phyloP scores from a whole-genome alignment of 2,329 filamentous ascomycete genomes.

The Aureobasidium zeae region DNA sequence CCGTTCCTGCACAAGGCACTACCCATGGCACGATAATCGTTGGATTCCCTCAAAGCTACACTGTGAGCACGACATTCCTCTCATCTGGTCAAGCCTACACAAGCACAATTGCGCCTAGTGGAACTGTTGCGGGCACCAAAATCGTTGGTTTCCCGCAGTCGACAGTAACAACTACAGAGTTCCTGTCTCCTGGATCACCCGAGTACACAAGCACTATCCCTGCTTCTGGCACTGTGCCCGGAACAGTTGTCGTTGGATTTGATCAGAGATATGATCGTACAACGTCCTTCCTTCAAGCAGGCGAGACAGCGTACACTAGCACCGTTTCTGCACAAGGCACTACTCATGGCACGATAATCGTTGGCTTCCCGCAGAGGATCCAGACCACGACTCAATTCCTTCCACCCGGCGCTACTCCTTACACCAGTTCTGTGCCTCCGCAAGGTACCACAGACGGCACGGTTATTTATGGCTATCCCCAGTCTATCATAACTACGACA shows the following conservation, averaged over 20 bases:
- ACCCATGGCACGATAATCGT: background rate
- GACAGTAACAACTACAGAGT: background rate
- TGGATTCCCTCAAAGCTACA: background rate
- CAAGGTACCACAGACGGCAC: background rate
- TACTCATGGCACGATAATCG: background rate
- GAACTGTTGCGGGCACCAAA: background rate
- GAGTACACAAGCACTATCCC: background rate
- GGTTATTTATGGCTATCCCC: background rate
- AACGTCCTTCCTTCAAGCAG: background rate
- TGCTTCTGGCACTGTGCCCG: background rate
- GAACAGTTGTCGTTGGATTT: background rate
- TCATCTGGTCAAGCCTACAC: background rate
- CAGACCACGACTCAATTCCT: background rate
- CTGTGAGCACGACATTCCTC: background rate
- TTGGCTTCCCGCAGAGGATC: background rate
- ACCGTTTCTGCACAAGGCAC: background rate
- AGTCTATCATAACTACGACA: background rate
- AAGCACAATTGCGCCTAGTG: background rate
- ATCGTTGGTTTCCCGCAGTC: background rate
- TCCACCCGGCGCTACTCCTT: background rate
- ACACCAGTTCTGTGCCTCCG: background rate
- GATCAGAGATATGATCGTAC: background rate
- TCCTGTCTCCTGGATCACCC: background rate
- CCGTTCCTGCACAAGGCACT: background rate
- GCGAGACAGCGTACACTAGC: background rate